Base-by-base conservation (phyloP, 2,329 filamentous ascomycete genomes). In the Pestalotiopsis fici region DNA sequence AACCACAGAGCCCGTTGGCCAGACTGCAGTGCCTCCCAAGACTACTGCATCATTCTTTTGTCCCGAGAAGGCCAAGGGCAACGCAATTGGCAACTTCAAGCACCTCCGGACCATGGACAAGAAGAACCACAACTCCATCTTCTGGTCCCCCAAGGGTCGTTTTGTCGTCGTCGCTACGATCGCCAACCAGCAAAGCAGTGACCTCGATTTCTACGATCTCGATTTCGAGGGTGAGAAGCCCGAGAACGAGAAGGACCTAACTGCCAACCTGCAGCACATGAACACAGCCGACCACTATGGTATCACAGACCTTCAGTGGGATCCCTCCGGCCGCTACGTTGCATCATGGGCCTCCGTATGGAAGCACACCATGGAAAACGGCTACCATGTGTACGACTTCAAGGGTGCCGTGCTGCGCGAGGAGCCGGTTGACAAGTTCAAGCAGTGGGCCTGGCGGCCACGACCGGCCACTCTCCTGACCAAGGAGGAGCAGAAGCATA, bases 91-190 rank as follows among this genome's bases (percentile, higher is more conserved):
- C 71, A 98, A 97, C 86, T 99, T 98, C 88, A 97, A 95, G 86
- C 93, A 97, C 78, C 91, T 98, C 73, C 91, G 94, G 71, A 98
- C 95, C 9, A 86, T 97, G 66, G 96, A 99, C 76, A 98, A 98
- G 90, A 98, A 98, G 90, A 98, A 97, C 83, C 97, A 93, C 88
- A 99, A 99, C 78, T 95, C 93, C 72, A 99, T 99, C 77, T 98
- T 98, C 89, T 99, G 96, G 96, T 97, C 94, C 23, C 96, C 96
- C 27, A 93, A 91, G 80, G 96, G 96, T 65, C 91, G 96, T 61
- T 99, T 99, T 77, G 95, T 98, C 47, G 91, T 98, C 59, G 90
- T 99, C 66, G 96, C 94, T 65, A 97, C 96, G 12, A 93, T 99
- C 65, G 90, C 93, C 81, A 98, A 95, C 76, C 91, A 94, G 78